phyloP scores from a whole-genome alignment of 768 basidiomycete species.

The Tulasnella sp. region DNA sequence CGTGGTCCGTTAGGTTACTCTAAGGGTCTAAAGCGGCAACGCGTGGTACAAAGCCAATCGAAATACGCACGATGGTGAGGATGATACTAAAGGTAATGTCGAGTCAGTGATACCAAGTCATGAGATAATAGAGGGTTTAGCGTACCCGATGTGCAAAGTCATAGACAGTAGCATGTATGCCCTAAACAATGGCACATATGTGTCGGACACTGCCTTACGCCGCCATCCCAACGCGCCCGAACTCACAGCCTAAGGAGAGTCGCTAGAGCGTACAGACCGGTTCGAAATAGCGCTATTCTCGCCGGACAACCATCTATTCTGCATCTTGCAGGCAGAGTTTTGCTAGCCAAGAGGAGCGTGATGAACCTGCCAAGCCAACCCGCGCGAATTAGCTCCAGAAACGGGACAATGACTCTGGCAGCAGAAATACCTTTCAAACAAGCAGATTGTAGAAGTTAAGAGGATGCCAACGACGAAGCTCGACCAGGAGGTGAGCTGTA shows the following conservation, averaged over 20 bases:
- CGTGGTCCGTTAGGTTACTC: neutral
- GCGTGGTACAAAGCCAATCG: neutral
- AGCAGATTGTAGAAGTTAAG: constrained; percentile 8
- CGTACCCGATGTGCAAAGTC: constrained; percentile 16
- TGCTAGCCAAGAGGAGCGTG: constrained; percentile 4
- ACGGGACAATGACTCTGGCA: neutral
- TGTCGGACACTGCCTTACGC: neutral
- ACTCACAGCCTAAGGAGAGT: constrained; percentile 12
- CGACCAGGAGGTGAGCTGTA: neutral
- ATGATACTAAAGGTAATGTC: neutral
- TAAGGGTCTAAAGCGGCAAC: neutral
- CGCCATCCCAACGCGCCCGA: neutral
- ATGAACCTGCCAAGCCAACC: neutral
- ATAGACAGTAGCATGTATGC: constrained; percentile 18
- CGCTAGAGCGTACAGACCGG: constrained; percentile 4
- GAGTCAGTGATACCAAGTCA: neutral
- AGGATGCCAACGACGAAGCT: constrained; percentile 4
- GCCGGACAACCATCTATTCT: neutral
- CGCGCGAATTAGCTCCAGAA: neutral
- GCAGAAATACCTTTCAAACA: constrained; percentile 10
- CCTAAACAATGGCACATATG: neutral
- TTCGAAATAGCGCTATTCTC: neutral
- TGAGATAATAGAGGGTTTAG: neutral
- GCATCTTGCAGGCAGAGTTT: neutral
- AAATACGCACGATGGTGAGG: neutral